Conservation (phyloP, 2,329 filamentous ascomycete genomes). For the Colletotrichum australisinense region DNA sequence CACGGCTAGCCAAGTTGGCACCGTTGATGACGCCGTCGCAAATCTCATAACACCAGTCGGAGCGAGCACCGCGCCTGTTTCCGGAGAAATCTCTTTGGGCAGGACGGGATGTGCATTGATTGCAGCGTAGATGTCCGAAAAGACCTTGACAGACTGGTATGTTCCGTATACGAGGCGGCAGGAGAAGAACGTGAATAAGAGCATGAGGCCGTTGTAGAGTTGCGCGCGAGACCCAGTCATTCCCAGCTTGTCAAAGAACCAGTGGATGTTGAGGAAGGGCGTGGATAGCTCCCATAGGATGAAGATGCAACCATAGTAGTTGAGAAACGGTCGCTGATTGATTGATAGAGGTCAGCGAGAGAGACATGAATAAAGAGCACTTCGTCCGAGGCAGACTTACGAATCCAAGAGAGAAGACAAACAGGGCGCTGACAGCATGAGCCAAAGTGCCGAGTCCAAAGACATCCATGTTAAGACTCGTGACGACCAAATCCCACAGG, state of each 20-base stretch:
- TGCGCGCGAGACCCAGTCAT: slow-evolving; percentile 81
- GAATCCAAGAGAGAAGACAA: slow-evolving; percentile 82
- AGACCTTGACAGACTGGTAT: slow-evolving; percentile 76
- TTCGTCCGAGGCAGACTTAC: slow-evolving; percentile 62
- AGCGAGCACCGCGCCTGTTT: slow-evolving; percentile 39
- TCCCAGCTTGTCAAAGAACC: slow-evolving; percentile 89
- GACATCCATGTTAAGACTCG: slow-evolving; percentile 73
- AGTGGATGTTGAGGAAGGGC: slow-evolving; percentile 89
- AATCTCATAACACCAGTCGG: slow-evolving; percentile 60
- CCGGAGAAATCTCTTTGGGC: slow-evolving; percentile 38
- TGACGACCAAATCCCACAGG: slow-evolving; percentile 83
- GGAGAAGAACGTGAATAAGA: slow-evolving; percentile 80
- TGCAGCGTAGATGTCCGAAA: slow-evolving; percentile 74
- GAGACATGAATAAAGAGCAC: slow-evolving; percentile 4
- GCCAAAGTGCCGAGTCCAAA: slow-evolving; percentile 83
- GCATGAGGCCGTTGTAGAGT: slow-evolving; percentile 80
- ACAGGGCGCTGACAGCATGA: slow-evolving; percentile 79
- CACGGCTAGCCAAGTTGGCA: slow-evolving; percentile 77
- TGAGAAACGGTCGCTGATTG: slow-evolving; percentile 80
- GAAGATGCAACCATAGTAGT: slow-evolving; percentile 84
- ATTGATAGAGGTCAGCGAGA: slow-evolving; percentile 19
- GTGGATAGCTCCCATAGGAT: slow-evolving; percentile 90
- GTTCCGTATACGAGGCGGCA: slow-evolving; percentile 84
- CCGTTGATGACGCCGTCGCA: slow-evolving; percentile 57
- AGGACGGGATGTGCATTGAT: slow-evolving; percentile 51